phyloP scores from a whole-genome alignment of 225 moss, liverwort and hornwort genomes.

The Pseudoscleropodium purum region DNA sequence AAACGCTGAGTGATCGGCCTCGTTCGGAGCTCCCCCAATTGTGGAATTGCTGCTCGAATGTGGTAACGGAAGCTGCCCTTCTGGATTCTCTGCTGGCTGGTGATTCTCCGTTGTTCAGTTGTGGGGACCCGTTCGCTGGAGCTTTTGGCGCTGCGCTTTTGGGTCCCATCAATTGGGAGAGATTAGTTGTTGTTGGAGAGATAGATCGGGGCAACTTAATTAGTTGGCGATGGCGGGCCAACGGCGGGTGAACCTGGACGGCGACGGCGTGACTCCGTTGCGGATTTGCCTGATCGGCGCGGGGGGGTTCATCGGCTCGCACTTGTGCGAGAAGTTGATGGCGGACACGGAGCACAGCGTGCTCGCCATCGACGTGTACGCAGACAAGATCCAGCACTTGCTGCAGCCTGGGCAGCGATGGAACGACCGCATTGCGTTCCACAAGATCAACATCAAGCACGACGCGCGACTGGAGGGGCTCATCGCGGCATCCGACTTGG shows the following conservation, averaged over 20 bases:
- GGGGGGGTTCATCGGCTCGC: constrained; percentile 62
- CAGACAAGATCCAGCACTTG: constrained; percentile 59
- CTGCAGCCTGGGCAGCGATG: constrained; percentile 19
- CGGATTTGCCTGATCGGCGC: constrained; percentile 53
- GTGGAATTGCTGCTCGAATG: not conserved
- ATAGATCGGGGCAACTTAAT: not conserved
- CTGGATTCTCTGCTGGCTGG: not conserved
- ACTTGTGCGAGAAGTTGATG: constrained; percentile 59
- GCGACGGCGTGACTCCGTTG: constrained; percentile 13
- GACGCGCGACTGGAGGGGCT: constrained; percentile 34
- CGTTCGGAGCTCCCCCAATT: not conserved
- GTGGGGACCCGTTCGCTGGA: not conserved
- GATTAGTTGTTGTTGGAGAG: not conserved
- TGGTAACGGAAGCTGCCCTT: not conserved
- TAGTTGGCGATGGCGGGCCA: not conserved
- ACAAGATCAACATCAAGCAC: constrained; percentile 49
- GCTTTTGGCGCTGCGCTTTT: not conserved
- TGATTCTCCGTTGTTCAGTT: not conserved
- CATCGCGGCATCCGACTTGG: constrained; percentile 35
- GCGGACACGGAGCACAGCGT: constrained; percentile 37
- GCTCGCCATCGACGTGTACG: constrained; percentile 37
- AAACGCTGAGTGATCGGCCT: not conserved
- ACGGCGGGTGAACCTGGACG: constrained; percentile 22
- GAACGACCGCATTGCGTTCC: constrained; percentile 44
- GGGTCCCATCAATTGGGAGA: not conserved